These are phyloP conservation scores for Xerocomus nothofagi DNA, from an alignment of 1,284 basidiomycete genomes.

Conservation along the genomic window DNA sequence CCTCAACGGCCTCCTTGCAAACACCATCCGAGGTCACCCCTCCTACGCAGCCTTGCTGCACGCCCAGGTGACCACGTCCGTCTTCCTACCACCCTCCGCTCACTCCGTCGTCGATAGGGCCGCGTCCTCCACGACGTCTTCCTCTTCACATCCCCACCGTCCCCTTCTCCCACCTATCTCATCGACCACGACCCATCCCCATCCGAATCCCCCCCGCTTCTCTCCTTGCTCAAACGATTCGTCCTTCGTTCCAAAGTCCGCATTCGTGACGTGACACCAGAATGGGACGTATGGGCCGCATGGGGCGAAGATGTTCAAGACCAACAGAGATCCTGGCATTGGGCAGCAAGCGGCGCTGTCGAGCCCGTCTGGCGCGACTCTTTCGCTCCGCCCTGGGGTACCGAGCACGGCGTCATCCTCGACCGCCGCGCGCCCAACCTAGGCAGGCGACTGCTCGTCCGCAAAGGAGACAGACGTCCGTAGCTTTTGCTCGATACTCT, in stretches of 20 bases:
- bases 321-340: constrained; percentile 53
- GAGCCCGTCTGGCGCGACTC: constrained; percentile 64
- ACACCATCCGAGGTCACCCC: constrained; percentile 55
- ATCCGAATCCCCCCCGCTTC: constrained; percentile 58
- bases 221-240: constrained; percentile 77
- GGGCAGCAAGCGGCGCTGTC: constrained; percentile 61
- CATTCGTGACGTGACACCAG: constrained; percentile 70
- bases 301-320: constrained; percentile 59
- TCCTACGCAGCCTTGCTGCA: constrained; percentile 84
- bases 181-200: constrained; percentile 72
- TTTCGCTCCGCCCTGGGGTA: constrained; percentile 62
- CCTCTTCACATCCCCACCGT: constrained; percentile 64
- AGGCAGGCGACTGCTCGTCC: constrained; percentile 71
- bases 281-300: constrained; percentile 78
- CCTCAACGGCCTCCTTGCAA: constrained; percentile 83
- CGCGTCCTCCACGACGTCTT: constrained; percentile 89
- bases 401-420: constrained; percentile 46
- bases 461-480: constrained; percentile 74
- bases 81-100: neutral
- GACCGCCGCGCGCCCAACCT: constrained; percentile 79
- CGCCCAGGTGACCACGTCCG: constrained; percentile 67
- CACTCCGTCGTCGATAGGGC: constrained; percentile 57
- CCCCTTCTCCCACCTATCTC: constrained; percentile 56
- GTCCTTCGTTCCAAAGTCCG: constrained; percentile 89
- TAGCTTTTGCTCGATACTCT: constrained; percentile 16